Conservation (phyloP, 1,284 basidiomycete genomes). For the Cystobasidiaceae sp. region DNA sequence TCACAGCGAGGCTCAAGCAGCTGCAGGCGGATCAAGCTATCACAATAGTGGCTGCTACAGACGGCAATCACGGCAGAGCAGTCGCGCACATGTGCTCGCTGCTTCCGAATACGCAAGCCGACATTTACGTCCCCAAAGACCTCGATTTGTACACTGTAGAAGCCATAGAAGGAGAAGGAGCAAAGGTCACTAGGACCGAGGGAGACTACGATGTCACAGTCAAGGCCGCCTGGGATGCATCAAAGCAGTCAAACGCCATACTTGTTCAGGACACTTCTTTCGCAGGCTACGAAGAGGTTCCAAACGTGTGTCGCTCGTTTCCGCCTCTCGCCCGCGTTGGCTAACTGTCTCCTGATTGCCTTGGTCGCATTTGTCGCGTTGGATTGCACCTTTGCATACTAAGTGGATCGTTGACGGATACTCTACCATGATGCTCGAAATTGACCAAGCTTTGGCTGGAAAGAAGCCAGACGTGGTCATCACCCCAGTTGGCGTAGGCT, state of each 20-base stretch:
- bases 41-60: slow-evolving; percentile 29
- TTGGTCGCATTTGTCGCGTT: too few species aligned
- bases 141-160: not conserved
- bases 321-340: too few species aligned
- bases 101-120: not conserved
- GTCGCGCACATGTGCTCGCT: slow-evolving; percentile 30
- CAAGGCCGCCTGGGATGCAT: not conserved
- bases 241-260: not conserved
- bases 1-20: too few species aligned
- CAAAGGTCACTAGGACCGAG: not conserved
- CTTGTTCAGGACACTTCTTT: slow-evolving; percentile 32
- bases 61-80: slow-evolving; percentile 35
- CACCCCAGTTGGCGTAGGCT: slow-evolving; percentile 31
- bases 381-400: too few species aligned
- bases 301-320: too few species aligned
- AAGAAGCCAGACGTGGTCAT: slow-evolving; percentile 12
- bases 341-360: too few species aligned
- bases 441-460: slow-evolving; percentile 17
- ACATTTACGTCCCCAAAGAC: slow-evolving; percentile 22
- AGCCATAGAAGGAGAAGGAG: not conserved
- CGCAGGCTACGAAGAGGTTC: slow-evolving; percentile 25
- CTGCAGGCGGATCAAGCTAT: not conserved
- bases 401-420: slow-evolving; percentile 33
- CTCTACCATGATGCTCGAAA: slow-evolving; percentile 30
- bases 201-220: slow-evolving; percentile 31